Evolutionary conservation across 2,329 filamentous ascomycete genomes (phyloP), one percentile per base, ranked within the genome.

Genomic region (Exophiala oligosperma): DNA sequence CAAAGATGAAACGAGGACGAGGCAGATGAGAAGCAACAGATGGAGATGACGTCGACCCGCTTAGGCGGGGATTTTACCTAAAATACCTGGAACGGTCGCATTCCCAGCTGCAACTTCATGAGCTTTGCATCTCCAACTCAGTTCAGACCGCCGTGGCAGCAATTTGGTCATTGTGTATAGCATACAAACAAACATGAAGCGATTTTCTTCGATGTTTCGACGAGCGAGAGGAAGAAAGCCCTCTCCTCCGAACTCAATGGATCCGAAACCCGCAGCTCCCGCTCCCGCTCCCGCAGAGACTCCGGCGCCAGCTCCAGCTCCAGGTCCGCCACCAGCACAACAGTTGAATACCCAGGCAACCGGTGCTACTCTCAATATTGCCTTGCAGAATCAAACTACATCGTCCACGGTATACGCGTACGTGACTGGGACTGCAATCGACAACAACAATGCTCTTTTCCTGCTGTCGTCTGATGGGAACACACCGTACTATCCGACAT

Each of bases 381-480:
- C 82, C 9, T 73, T 92, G 21, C 77, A 81, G 66, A 92, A 92
- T 74, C 82, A 83, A 65, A 88, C 87, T 1, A 74, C 74, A 29
- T 86, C 86, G 1, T 73, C 76, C 52, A 81, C 73, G 35, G 81
- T 85, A 44, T 91, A 84, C 67, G 88, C 85, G 21, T 88, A 90
- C 70, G 81, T 94, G 67, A 92, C 86, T 1, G 89, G 89, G 21
- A 77, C 79, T 17, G 84, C 85, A 32, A 69, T 87, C 46, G 80
- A 85, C 69, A 81, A 82, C 17, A 79, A 81, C 69, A 83, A 84
- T 66, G 78, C 78, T 12, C 77, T 86, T 21, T 80, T 87, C 59
- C 76, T 92, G 44, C 77, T 92, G 26, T 76, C 82, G 65, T 75
- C 86, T 12, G 88, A 92, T 67, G 89, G 89, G 48, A 74, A 76